phyloP scores from a whole-genome alignment of 169 alveolate species.

The Cyclospora cayetanensis region DNA sequence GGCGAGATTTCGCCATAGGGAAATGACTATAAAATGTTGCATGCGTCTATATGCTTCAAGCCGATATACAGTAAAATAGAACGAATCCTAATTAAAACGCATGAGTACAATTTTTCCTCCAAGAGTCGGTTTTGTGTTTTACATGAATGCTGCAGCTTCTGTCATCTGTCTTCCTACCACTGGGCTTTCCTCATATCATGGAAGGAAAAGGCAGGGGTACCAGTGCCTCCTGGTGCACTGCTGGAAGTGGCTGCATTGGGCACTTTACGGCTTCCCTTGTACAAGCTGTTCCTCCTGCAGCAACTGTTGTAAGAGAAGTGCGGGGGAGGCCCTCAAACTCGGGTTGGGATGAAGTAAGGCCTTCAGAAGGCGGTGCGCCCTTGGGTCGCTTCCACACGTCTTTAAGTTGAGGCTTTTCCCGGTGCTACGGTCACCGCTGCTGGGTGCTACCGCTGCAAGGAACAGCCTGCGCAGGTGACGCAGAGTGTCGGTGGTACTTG shows the following conservation, averaged over 20 bases:
- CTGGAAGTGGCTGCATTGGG: not conserved
- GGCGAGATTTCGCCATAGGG: too few relatives aligned
- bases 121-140: too few relatives aligned
- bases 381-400: not conserved
- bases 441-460: not conserved
- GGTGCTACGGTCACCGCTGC: not conserved
- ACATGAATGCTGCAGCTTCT: too few relatives aligned
- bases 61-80: too few relatives aligned
- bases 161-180: too few relatives aligned
- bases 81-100: too few relatives aligned
- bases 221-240: too few relatives aligned
- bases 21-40: too few relatives aligned
- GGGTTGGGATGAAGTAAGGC: constrained; percentile 39
- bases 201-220: too few relatives aligned
- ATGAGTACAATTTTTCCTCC: too few relatives aligned
- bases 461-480: constrained; percentile 7
- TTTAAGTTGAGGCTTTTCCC: not conserved
- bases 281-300: constrained; percentile 18
- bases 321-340: not conserved
- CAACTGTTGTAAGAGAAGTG: constrained; percentile 3
- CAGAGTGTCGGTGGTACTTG: constrained; percentile 5
- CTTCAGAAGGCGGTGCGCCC: constrained; percentile 23
- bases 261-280: not conserved
- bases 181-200: too few relatives aligned
- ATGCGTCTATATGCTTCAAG: too few relatives aligned